Evolutionary conservation across 2,329 filamentous ascomycete species (phyloP), one percentile per base, ranked within the genome.

Genomic region (Ophiosphaerella narmari): DNA sequence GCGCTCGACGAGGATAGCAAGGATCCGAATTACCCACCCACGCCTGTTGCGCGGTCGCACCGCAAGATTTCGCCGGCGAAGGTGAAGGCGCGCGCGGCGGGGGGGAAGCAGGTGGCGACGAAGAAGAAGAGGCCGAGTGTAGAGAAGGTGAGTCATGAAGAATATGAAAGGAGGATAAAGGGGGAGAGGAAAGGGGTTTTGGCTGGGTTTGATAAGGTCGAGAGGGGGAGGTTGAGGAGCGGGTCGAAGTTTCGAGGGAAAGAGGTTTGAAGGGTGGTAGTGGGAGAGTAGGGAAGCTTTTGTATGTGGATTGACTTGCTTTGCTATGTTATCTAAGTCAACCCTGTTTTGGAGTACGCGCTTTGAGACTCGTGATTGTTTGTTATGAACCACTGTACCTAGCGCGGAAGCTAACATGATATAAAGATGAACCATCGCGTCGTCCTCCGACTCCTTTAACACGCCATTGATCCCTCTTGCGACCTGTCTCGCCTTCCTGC

Each of bases 141-240:
- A n/a, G 35, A 29, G 43, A 42, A 13, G n/a, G 47, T 31, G 14
- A 34, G 24, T 16, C 7, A 5, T 5, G 32, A 43, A 11, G 18
- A 24, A 6, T 36, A 26, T 3, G 34, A 32, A 36, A 43, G 36
- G 18, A 23, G 31, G 18, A 23, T 12, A 24, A 45, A 26, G 32
- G 33, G 8, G 3, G 1, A 43, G 21, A n/a, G 14, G 12, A 36
- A 41, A 14, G 37, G 24, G n/a, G 12, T n/a, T 2, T 5, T n/a
- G 9, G 18, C 18, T 40, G 40, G 31, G 3, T 26, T 14, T 8
- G 33, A 23, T 34, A 11, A 29, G 3, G 13, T 33, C 29, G 39
- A 4, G 36, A 36, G 37, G 23, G 35, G 43, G 11, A 46, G 26
- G 8, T 49, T 39, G 37, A 55, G 52, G 45, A 49, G 45, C 42